Conservation (phyloP, 2,329 filamentous ascomycete species). For the Cladosporium sp. region DNA sequence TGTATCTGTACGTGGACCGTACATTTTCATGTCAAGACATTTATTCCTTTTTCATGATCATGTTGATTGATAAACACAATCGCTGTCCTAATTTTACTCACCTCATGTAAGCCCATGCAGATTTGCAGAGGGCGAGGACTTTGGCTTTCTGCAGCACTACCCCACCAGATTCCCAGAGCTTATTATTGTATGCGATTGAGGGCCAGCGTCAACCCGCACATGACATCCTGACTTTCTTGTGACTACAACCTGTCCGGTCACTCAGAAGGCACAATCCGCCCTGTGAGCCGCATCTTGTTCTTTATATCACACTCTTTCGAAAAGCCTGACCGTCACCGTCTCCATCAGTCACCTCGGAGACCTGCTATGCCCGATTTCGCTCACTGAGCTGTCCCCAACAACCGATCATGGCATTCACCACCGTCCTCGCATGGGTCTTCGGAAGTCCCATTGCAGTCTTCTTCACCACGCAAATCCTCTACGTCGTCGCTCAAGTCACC, state of each 20-base stretch:
- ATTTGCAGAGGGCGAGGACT: neutral
- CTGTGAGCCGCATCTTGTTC: neutral
- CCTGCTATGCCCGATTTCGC: neutral
- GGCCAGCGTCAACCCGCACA: neutral
- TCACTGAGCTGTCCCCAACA: neutral
- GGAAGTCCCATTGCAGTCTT: slow-evolving; percentile 16
- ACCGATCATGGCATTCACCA: slow-evolving; percentile 16
- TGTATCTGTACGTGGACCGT: slow-evolving; percentile 8
- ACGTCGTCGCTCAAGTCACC: slow-evolving; percentile 29
- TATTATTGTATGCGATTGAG: neutral
- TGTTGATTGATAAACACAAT: too few species aligned
- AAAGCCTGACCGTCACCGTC: neutral
- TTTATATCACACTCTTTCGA: too few species aligned
- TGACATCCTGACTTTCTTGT: neutral
- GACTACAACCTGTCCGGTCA: neutral
- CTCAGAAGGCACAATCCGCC: neutral
- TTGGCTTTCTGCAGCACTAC: neutral
- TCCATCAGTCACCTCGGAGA: neutral
- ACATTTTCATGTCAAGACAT: too few species aligned
- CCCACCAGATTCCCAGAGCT: too few species aligned
- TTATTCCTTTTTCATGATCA: too few species aligned
- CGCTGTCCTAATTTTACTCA: too few species aligned
- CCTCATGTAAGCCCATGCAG: neutral
- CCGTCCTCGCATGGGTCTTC: slow-evolving; percentile 23
- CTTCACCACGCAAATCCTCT: slow-evolving; percentile 30